Evolutionary conservation across 2,329 filamentous ascomycete species (phyloP).

Genomic region (Sarocladium oryzae): DNA sequence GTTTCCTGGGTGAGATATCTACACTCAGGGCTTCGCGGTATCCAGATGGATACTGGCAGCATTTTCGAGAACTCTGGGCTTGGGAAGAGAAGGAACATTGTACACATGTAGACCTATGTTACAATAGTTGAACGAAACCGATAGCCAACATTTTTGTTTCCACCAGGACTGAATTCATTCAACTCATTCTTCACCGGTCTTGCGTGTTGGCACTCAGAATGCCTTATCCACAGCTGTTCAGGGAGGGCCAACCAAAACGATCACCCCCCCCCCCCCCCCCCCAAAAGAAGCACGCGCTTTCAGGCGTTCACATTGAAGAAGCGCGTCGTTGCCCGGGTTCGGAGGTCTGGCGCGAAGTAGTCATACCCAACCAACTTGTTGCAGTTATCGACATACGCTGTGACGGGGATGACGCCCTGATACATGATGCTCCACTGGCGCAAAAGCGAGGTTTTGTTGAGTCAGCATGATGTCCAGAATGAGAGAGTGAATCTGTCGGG

Average conservation of each 20-base stretch:
- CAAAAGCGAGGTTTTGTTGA: background rate
- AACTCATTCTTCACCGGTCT: background rate
- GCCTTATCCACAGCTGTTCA: no score
- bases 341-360: constrained; percentile 21
- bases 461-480: no score
- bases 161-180: no score
- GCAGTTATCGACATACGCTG: constrained; percentile 27
- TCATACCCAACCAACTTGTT: constrained; percentile 29
- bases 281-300: background rate
- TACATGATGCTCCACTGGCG: constrained; percentile 32
- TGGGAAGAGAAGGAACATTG: constrained; percentile 13
- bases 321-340: constrained; percentile 23
- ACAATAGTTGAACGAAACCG: no score
- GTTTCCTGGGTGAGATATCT: constrained; percentile 12
- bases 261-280: no score
- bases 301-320: constrained; percentile 23
- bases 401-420: constrained; percentile 26
- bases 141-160: no score
- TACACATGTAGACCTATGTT: no score
- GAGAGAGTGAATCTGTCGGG: no score
- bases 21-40: constrained; percentile 18
- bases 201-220: no score
- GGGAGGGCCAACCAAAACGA: no score
- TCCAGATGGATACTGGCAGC: constrained; percentile 19
- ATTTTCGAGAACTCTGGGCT: constrained; percentile 15